A percentile compares a stretch with the other conserved stretches of the same genome.
These are phyloP conservation scores for Hibiscus syriacus DNA, from an alignment of 345 rosid species.

Conservation along the genomic window DNA sequence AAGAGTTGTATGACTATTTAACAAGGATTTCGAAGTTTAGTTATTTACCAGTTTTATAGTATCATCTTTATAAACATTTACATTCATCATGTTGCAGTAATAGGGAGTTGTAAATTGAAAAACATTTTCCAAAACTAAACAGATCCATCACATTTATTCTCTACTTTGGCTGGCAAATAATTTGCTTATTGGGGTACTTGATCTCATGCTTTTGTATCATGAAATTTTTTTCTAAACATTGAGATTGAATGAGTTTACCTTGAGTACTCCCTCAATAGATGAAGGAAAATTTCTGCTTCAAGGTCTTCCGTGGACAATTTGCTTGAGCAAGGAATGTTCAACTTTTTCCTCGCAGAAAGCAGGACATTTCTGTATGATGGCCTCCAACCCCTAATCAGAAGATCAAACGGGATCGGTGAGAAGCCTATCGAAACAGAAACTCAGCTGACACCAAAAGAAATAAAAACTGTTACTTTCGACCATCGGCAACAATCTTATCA, in stretches of 20 bases:
- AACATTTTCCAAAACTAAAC: not conserved
- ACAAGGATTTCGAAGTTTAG: not conserved
- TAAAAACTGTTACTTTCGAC: not conserved
- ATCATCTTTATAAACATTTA: not conserved
- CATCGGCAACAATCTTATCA: not conserved
- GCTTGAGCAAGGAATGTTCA: constrained; percentile 70
- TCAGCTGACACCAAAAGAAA: not conserved
- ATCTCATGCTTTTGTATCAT: too few relatives aligned
- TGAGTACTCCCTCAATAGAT: constrained; percentile 49
- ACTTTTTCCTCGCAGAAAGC: constrained; percentile 64
- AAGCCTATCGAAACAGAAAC: constrained; percentile 3
- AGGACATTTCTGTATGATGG: constrained; percentile 72
- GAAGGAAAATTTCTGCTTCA: constrained; percentile 84
- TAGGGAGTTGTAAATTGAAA: not conserved
- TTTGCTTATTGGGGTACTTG: not conserved
- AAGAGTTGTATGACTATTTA: not conserved
- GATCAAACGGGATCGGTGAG: constrained; percentile 3
- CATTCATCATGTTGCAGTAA: not conserved
- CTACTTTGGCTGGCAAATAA: not conserved
- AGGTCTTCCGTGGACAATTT: constrained; percentile 71
- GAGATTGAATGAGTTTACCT: constrained; percentile 34
- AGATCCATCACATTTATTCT: not conserved
- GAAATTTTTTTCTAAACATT: too few relatives aligned
- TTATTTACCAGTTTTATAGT: not conserved
- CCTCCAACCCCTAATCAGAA: constrained; percentile 69